phyloP scores from a whole-genome alignment of 768 basidiomycete genomes.

The Leccinum ochraceum region DNA sequence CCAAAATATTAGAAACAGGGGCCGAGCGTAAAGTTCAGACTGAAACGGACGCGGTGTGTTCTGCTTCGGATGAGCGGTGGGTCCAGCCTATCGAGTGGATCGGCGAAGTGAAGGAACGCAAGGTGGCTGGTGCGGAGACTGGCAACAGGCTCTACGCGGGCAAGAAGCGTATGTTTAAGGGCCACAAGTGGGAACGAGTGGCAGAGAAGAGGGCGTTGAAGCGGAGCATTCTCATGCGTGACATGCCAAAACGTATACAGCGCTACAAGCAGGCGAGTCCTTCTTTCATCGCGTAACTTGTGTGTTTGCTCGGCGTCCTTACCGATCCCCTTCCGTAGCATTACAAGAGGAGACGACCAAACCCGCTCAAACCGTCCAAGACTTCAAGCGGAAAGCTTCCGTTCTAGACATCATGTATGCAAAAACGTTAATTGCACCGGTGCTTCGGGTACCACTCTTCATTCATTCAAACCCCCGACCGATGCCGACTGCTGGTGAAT shows the following conservation, averaged over 20 bases:
- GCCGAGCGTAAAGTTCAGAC: background rate
- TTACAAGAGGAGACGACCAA: conserved; percentile 45
- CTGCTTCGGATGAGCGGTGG: conserved; percentile 18
- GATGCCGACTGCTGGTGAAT: background rate
- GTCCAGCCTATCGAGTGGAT: conserved; percentile 41
- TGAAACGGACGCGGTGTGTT: background rate
- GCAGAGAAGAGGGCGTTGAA: conserved; percentile 47
- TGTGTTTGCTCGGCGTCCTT: background rate
- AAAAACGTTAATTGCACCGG: conserved; percentile 5
- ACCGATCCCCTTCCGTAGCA: conserved; percentile 16
- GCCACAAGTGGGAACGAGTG: conserved; percentile 82
- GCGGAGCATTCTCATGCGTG: conserved; percentile 59
- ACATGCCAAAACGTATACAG: conserved; percentile 66
- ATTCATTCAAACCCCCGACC: background rate
- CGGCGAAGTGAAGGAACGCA: conserved; percentile 39
- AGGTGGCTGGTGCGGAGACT: conserved; percentile 49
- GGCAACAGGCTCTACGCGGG: conserved; percentile 71
- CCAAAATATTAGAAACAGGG: conserved; percentile 7
- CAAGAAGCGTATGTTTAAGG: conserved; percentile 89
- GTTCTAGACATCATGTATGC: conserved; percentile 43
- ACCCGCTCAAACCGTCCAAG: conserved; percentile 59
- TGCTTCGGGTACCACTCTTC: background rate
- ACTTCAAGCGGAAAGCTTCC: conserved; percentile 53
- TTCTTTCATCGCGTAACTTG: conserved; percentile 1
- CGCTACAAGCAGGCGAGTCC: conserved; percentile 64